Evolutionary conservation across 306 rosid species (phyloP), one percentile per base, ranked within the genome.

Genomic region (Begonia fuchsioides): DNA sequence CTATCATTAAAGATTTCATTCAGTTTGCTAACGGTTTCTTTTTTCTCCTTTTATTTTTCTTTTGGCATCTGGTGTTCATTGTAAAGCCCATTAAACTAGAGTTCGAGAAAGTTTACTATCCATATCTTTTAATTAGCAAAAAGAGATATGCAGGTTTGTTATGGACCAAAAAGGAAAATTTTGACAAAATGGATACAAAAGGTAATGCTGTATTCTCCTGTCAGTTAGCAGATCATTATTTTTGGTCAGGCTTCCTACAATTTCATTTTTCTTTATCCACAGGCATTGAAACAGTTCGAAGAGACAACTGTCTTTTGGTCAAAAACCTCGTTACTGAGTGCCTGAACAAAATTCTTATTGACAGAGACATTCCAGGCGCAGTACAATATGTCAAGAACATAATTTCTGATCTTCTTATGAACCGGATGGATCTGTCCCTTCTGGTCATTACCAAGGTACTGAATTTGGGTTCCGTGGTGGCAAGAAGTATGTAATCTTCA

Each of bases 171-270:
- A 81, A 84, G 1, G 73, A 75, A 45, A 76, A 65, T 44, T 81
- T 68, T 56, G 97, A 90, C 71, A 90, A 90, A 76, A 90, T 90
- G 97, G 97, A 90, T 58, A 78, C 97, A 16, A 90, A 90, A 84
- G 97, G 97, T 90, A 66, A 63, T 53, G 14, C 50, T 13, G 51
- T 47, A 56, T 44, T 53, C 59, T 69, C 35, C 35, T 26, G 35
- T 4, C 35, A 5, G 11, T 59, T 15, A 19, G 48, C 44, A 40
- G 12, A 13, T 50, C 39, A 43, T 52, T 32, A 32, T 35, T 53
- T 10, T 43, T 45, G 44, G 32, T 50, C 39, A 35, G 44, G 56
- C 58, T 39, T 32, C 43, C 17, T 61, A 55, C 54, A 54, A 53
- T 18, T 55, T 54, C 20, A 39, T 50, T 56, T 60, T 35, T 71